Conservation (phyloP, 169 alveolate species). For the Plasmodium reichenowi region DNA sequence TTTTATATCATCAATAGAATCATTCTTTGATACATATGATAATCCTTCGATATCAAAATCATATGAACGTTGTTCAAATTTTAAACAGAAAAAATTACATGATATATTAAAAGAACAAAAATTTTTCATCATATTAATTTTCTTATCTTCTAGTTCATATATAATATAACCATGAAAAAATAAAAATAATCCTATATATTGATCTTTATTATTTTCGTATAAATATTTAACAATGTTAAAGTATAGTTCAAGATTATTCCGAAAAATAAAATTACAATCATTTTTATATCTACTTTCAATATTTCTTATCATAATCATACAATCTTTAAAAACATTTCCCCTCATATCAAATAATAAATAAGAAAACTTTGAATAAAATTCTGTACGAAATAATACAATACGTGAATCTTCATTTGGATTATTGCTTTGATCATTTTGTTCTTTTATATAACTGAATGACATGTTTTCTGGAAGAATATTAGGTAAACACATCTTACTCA, state of each 20-base stretch:
- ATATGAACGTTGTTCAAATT: slow-evolving; percentile 54
- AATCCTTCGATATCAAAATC: slow-evolving; percentile 45
- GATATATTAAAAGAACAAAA: slow-evolving; percentile 50
- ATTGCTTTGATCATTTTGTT: too few species aligned
- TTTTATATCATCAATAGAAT: slow-evolving; percentile 25
- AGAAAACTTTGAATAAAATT: slow-evolving; percentile 1
- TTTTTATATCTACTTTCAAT: slow-evolving; percentile 32
- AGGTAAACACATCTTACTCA: too few species aligned
- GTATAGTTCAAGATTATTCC: slow-evolving; percentile 64
- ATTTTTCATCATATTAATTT: slow-evolving; percentile 57
- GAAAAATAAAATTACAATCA: slow-evolving; percentile 39
- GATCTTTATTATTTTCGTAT: slow-evolving; percentile 29
- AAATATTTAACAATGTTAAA: slow-evolving; percentile 61
- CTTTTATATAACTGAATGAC: too few species aligned
- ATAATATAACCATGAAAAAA: slow-evolving; percentile 41
- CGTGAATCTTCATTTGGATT: too few species aligned
- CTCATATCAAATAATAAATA: slow-evolving; percentile 14
- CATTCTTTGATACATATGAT: slow-evolving; percentile 32
- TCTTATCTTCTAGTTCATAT: slow-evolving; percentile 29
- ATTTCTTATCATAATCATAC: slow-evolving; percentile 12
- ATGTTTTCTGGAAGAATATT: too few species aligned
- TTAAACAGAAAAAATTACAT: slow-evolving; percentile 58
- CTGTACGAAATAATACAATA: too few species aligned
- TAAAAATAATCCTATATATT: slow-evolving; percentile 44
- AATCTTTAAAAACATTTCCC: slow-evolving; percentile 17